These are phyloP conservation scores for Corinectria fuckeliana DNA, from an alignment of 2,329 filamentous ascomycete genomes.

Conservation along the genomic window DNA sequence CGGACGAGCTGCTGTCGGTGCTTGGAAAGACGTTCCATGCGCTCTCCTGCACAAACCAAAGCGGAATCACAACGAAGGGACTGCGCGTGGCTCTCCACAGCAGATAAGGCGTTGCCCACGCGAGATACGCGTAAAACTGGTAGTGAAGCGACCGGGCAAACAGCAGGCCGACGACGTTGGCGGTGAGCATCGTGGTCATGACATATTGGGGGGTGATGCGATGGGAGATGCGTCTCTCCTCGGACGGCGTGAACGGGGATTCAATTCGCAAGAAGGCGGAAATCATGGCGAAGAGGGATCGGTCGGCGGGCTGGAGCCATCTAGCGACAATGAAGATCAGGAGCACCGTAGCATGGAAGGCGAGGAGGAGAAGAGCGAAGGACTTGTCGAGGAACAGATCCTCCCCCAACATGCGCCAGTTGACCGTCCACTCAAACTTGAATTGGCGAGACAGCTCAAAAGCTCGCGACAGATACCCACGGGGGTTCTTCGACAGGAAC, in stretches of 20 bases:
- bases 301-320: constrained; percentile 75
- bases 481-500: constrained; percentile 70
- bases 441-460: constrained; percentile 94
- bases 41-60: constrained; percentile 86
- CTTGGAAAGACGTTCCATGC: constrained; percentile 96
- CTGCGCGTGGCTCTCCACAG: constrained; percentile 79
- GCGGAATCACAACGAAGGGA: constrained; percentile 67
- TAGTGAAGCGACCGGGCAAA: constrained; percentile 91
- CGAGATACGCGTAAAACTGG: constrained; percentile 92
- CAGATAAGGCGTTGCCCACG: constrained; percentile 87
- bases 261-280: constrained; percentile 49
- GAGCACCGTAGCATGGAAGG: constrained; percentile 70
- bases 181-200: constrained; percentile 76
- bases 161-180: constrained; percentile 79
- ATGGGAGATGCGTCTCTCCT: constrained; percentile 63
- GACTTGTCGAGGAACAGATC: constrained; percentile 72
- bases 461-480: constrained; percentile 78
- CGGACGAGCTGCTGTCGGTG: constrained; percentile 58
- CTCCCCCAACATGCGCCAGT: constrained; percentile 96
- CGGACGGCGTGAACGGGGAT: constrained; percentile 54
- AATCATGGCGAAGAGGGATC: constrained; percentile 62
- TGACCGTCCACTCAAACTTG: constrained; percentile 98
- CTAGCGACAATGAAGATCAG: constrained; percentile 67
- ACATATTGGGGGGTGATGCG: constrained; percentile 75
- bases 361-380: constrained; percentile 73